phyloP scores from a whole-genome alignment of 1,139 yeast species.

The Pichia norvegensis region DNA sequence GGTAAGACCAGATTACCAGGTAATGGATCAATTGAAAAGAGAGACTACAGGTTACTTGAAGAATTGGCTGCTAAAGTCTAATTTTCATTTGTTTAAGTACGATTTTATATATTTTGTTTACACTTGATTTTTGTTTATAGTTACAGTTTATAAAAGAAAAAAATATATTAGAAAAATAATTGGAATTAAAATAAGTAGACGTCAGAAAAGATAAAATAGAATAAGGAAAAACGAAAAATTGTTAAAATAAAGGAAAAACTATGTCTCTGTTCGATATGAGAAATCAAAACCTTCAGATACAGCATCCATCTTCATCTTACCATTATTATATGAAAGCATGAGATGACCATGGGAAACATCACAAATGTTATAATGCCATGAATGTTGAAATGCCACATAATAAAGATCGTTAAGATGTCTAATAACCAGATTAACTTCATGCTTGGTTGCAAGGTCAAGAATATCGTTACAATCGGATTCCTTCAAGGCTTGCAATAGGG shows the following conservation, averaged over 20 bases:
- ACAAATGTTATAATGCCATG: constrained; percentile 73
- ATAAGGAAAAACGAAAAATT: neutral
- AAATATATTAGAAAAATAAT: too few species aligned
- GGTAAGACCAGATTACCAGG: constrained; percentile 84
- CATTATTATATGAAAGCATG: constrained; percentile 34
- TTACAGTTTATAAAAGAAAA: neutral
- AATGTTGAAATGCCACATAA: constrained; percentile 56
- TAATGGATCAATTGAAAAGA: constrained; percentile 82
- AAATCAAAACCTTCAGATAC: constrained; percentile 45
- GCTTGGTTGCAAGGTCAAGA: constrained; percentile 22
- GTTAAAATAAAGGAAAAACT: too few species aligned
- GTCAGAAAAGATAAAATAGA: neutral
- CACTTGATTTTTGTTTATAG: neutral
- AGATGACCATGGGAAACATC: constrained; percentile 45
- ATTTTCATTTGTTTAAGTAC: constrained; percentile 3
- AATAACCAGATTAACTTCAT: constrained; percentile 27
- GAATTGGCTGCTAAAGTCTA: constrained; percentile 59
- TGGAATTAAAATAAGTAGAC: too few species aligned
- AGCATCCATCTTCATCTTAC: constrained; percentile 36
- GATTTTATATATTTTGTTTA: too few species aligned
- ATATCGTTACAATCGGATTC: constrained; percentile 21
- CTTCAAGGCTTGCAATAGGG: constrained; percentile 7
- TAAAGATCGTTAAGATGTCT: constrained; percentile 45
- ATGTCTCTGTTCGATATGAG: constrained; percentile 1
- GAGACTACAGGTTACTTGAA: constrained; percentile 67